These are phyloP conservation scores for Henningerozyma blattae DNA, from an alignment of 805 yeast species.

Conservation along the genomic window DNA sequence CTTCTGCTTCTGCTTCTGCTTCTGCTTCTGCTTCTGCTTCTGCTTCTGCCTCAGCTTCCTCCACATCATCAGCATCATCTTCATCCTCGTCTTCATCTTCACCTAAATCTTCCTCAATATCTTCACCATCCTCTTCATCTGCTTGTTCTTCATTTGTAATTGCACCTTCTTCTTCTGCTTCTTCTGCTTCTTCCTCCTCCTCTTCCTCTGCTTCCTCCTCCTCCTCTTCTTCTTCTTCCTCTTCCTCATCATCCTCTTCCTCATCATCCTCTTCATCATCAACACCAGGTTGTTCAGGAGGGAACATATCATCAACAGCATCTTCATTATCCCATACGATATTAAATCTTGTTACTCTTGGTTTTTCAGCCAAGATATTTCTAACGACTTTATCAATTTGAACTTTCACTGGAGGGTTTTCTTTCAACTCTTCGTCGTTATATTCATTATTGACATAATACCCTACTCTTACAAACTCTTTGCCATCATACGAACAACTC, in stretches of 20 bases:
- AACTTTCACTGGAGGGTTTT: constrained; percentile 86
- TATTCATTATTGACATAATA: constrained; percentile 97
- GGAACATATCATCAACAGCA: constrained; percentile 56
- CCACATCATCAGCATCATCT: constrained; percentile 18
- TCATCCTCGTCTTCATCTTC: constrained; percentile 23
- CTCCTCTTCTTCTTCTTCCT: constrained; percentile 35
- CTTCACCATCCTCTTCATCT: constrained; percentile 31
- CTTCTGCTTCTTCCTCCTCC: constrained; percentile 33
- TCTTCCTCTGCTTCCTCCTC: constrained; percentile 37
- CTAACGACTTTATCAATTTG: constrained; percentile 91
- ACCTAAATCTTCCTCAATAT: constrained; percentile 23
- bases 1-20: constrained; percentile 5
- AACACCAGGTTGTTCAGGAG: constrained; percentile 64
- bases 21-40: constrained; percentile 12
- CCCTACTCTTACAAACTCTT: constrained; percentile 95
- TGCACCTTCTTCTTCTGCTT: constrained; percentile 30
- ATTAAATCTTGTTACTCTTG: constrained; percentile 92
- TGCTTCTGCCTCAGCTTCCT: constrained; percentile 22
- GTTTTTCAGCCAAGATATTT: constrained; percentile 92
- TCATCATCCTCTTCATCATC: constrained; percentile 55
- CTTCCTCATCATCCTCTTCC: constrained; percentile 49
- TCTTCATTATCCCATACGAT: constrained; percentile 90
- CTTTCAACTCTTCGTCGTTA: constrained; percentile 84
- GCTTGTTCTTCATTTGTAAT: constrained; percentile 30
- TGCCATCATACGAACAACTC: constrained; percentile 85